Base-by-base conservation (phyloP, 176 grass and related monocot genomes). In the Juncus inflexus region DNA sequence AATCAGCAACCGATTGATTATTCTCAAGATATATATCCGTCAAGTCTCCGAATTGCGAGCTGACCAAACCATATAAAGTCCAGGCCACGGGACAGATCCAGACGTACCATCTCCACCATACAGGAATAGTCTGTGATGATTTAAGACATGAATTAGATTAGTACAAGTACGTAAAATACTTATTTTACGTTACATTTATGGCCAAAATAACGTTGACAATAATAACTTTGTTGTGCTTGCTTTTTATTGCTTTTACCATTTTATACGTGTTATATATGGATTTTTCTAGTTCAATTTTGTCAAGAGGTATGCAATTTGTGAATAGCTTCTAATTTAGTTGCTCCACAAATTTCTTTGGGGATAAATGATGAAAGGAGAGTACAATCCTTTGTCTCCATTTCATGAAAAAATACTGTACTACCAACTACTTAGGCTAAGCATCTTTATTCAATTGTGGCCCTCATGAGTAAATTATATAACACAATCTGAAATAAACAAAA, bases 21-120 rank as follows among this genome's bases (percentile, higher is more conserved):
- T 2, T 28, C 14, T 42, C 12, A 0, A 62, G n/a, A 2, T 89
- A 62, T 0, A 0, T 0, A 3, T 65, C 40, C 8, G 47, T 15
- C 14, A 86, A 5, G 42, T 95, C 83, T 5, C 90, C 83, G 40
- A 86, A 90, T 68, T 95, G 86, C 15, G 90, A 95, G 35, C 69
- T 58, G 15, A 90, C 74, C 59, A 95, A 73, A 50, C 90, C 90
- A 13, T 95, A 95, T 0, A 95, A 59, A 0, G 86, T 95, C 90
- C 90, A 90, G 11, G 90, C 86, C 1, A 95, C 80, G 0, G 90
- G 90, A 62, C 90, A 90, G 54, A 73, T 37, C 79, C 79, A 95
- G 15, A 65, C 79, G 38, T 90, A 95, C 90, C 90, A 90, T 66
- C 86, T 95, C 90, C 90, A 90, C 90, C 90, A 95, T 16, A 86